These are phyloP conservation scores for Climacium dendroides DNA, from an alignment of 225 moss, liverwort and hornwort genomes.

Conservation along the genomic window DNA sequence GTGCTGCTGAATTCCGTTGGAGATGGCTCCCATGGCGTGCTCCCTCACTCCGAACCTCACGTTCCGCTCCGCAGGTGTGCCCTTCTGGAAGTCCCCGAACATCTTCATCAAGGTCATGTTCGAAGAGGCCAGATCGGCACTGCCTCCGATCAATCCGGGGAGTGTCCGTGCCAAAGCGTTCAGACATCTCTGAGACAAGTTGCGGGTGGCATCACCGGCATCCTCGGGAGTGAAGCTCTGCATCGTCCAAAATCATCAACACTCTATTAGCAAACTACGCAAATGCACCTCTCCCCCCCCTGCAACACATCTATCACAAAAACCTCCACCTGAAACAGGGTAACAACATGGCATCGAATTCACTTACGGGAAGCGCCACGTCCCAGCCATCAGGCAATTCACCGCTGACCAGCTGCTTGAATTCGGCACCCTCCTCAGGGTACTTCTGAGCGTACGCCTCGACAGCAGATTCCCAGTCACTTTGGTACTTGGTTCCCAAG, in stretches of 20 bases:
- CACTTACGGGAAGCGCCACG: constrained; percentile 65
- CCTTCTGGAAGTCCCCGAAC: constrained; percentile 92
- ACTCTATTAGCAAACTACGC: background rate
- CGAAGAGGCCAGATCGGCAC: constrained; percentile 84
- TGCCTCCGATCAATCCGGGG: constrained; percentile 84
- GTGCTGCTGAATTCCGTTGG: constrained; percentile 73
- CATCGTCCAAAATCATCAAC: background rate
- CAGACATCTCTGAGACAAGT: constrained; percentile 73
- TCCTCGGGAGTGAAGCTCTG: constrained; percentile 64
- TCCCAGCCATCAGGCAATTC: constrained; percentile 63
- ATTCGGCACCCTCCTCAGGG: constrained; percentile 79
- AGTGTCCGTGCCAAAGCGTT: constrained; percentile 70
- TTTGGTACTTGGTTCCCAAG: constrained; percentile 37
- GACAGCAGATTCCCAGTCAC: constrained; percentile 54
- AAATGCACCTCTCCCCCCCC: background rate
- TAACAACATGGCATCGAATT: background rate
- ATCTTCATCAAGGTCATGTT: constrained; percentile 99
- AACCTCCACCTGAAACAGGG: too few species aligned
- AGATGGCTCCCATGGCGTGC: constrained; percentile 93
- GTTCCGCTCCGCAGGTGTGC: constrained; percentile 68
- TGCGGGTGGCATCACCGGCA: constrained; percentile 79
- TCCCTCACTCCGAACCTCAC: constrained; percentile 91
- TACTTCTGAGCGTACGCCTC: constrained; percentile 62
- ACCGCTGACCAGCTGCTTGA: constrained; percentile 64
- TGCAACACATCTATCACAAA: background rate